Evolutionary conservation across 2,329 filamentous ascomycete species (phyloP).

Genomic region (Sporothrix brasiliensis): DNA sequence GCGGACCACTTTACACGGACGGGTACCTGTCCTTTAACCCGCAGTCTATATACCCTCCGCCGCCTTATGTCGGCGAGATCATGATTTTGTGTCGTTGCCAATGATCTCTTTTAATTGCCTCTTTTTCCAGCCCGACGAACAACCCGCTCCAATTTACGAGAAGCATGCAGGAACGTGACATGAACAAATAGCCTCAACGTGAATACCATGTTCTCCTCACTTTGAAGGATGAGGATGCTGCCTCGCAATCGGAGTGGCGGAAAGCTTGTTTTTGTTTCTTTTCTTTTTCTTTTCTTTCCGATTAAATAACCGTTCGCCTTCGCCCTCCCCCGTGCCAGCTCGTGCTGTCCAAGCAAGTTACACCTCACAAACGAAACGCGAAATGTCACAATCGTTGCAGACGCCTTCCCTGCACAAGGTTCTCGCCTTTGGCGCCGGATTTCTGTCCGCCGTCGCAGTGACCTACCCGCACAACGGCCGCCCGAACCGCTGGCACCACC

Average conservation of each 20-base stretch:
- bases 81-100: not conserved
- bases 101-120: not conserved
- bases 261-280: too few relatives aligned
- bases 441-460: not conserved
- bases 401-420: not conserved
- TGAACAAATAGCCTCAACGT: not conserved
- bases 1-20: not conserved
- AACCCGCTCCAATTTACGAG: slow-evolving; percentile 5
- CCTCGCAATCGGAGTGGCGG: too few relatives aligned
- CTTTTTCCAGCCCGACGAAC: not conserved
- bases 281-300: too few relatives aligned
- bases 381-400: not conserved
- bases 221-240: too few relatives aligned
- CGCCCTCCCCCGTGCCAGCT: too few relatives aligned
- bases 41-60: not conserved
- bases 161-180: not conserved
- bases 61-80: not conserved
- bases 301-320: not conserved
- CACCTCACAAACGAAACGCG: not conserved
- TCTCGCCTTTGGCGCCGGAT: not conserved
- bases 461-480: not conserved
- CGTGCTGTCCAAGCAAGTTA: not conserved
- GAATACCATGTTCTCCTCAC: too few relatives aligned
- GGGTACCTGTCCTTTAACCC: not conserved
- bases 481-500: slow-evolving; percentile 19